Base-by-base conservation (phyloP, 2,329 filamentous ascomycete species). In the Microdochium paspali region DNA sequence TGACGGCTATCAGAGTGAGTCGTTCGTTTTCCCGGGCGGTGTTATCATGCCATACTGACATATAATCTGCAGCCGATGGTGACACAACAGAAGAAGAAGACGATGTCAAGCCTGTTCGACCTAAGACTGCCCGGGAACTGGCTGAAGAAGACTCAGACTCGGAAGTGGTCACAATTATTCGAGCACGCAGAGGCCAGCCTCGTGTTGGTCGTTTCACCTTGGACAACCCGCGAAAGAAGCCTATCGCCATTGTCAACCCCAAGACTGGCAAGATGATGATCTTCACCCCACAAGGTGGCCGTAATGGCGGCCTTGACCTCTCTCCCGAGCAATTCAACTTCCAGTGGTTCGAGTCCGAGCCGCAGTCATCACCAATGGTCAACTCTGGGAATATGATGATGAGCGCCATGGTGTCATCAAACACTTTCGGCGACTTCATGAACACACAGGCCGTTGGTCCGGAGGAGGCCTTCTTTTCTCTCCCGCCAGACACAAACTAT, bases 371-470 rank as follows among this genome's bases (percentile, higher is more conserved):
- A 0, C 80, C 83, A 15, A 79, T 86, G 58, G 67, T 85, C 51
- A 82, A 85, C 50, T 79, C 81, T 18, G 81, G 82, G 48, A 85
- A 88, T 50, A 75, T 90, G 53, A 90, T 90, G 85, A 81, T 90
- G 68, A 84, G 83, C 44, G 84, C 82, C 55, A 82, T 89, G 67
- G 75, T 82, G 47, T 76, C 75, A 1, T 71, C 70, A 47, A 73
- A 74, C 51, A 71, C 74, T 0, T 76, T 77, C 54, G 74, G 73
- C 39, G 74, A 79, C 56, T 75, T 75, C 49, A 68, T 80, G 63
- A 76, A 76, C 53, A 79, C 78, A 4, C 81, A 86, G 58, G 74
- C 80, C n/a, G 73, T 87, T 58, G 85, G 85, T 1, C 84, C 85
- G 2, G 75, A 82, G 0, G 85, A 90, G 64, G 84, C 85, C 7